Conservation (phyloP, 495 filamentous ascomycete species). For the Penicillium mononematosum region DNA sequence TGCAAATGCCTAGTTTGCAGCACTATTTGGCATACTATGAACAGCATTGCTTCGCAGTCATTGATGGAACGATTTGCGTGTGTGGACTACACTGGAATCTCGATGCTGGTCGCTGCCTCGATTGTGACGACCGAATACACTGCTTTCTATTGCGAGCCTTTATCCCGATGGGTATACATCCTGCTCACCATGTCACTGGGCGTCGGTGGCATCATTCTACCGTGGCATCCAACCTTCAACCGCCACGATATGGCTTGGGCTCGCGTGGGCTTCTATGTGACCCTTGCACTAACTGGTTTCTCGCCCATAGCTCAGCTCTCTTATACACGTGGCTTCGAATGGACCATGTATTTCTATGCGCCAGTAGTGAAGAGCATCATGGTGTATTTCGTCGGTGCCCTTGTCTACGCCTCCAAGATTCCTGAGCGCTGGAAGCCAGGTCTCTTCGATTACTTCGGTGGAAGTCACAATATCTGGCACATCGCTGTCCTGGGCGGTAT, state of each 20-base stretch:
- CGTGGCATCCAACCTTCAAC: constrained; percentile 97
- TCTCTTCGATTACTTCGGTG: constrained; percentile 89
- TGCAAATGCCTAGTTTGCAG: constrained; percentile 95
- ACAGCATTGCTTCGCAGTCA: constrained; percentile 82
- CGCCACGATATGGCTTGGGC: constrained; percentile 86
- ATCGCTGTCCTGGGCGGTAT: constrained; percentile 95
- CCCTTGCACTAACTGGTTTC: constrained; percentile 86
- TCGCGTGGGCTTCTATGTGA: constrained; percentile 88
- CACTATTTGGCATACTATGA: constrained; percentile 98
- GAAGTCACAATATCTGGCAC: constrained; percentile 97
- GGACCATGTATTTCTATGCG: constrained; percentile 82
- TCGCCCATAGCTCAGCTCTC: constrained; percentile 82
- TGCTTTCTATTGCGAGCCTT: constrained; percentile 95
- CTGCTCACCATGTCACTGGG: constrained; percentile 76
- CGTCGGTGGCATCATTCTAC: constrained; percentile 83
- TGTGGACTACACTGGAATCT: constrained; percentile 98
- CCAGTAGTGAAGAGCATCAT: constrained; percentile 80
- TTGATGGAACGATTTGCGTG: constrained; percentile 95
- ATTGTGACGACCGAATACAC: constrained; percentile 99
- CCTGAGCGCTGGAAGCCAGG: constrained; percentile 93
- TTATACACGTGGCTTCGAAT: constrained; percentile 68
- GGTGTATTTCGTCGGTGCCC: constrained; percentile 83
- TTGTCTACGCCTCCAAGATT: constrained; percentile 88
- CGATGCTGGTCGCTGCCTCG: constrained; percentile 89
- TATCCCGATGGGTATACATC: constrained; percentile 86